These are phyloP conservation scores for Floccularia luteovirens DNA, from an alignment of 768 basidiomycete genomes.

Conservation along the genomic window DNA sequence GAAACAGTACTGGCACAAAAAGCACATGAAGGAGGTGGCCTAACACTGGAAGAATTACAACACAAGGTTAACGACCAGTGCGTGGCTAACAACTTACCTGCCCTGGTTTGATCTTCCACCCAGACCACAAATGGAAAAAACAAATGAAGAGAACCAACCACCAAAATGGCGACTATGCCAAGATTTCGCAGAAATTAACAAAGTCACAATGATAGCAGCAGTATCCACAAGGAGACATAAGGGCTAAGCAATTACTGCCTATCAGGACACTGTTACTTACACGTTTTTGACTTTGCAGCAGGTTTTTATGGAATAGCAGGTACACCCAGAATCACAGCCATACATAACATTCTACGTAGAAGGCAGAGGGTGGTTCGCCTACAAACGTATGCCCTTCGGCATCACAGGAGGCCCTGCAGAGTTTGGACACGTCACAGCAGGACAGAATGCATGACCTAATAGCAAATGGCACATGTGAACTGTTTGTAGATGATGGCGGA, in stretches of 20 bases:
- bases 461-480: conserved; percentile 13
- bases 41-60: conserved; percentile 24
- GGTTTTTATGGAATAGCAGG: conserved; percentile 23
- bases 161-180: conserved; percentile 28
- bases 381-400: conserved; percentile 27
- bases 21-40: conserved; percentile 17
- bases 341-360: conserved; percentile 10
- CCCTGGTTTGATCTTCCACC: conserved; percentile 14
- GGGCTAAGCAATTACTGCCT: conserved; percentile 27
- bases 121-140: conserved; percentile 3
- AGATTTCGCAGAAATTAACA: conserved; percentile 25
- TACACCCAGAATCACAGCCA: conserved; percentile 11
- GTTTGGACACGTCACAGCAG: conserved; percentile 17
- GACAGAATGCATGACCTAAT: conserved; percentile 12
- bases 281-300: conserved; percentile 27
- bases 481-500: conserved; percentile 28
- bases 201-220: conserved; percentile 17
- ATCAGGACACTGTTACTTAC: conserved; percentile 23
- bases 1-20: conserved; percentile 29
- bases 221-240: conserved; percentile 30
- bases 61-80: conserved; percentile 25
- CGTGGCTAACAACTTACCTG: conserved; percentile 13
- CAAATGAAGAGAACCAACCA: neutral
- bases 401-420: conserved; percentile 22
- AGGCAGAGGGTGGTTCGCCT: conserved; percentile 7